Conservation (phyloP, 108 stramenopile species). For the Phaeodactylum tricornutum region DNA sequence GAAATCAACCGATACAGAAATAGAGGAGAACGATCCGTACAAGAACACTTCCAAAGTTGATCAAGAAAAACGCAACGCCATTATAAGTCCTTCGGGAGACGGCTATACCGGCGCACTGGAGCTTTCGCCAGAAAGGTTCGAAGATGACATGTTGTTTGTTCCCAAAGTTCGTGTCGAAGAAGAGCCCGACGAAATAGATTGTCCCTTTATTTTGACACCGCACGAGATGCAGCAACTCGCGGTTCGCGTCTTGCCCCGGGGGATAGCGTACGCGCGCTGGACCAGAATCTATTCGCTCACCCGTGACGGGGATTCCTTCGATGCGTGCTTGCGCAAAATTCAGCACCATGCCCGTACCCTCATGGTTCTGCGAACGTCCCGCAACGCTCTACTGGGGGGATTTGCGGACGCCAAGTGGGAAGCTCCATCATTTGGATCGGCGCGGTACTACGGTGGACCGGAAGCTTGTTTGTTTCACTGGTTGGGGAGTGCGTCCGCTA, state of each 20-base stretch:
- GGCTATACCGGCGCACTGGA: constrained; percentile 1
- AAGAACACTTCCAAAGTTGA: too few relatives aligned
- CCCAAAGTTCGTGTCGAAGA: constrained; percentile 10
- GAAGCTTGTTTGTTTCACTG: constrained; percentile 49
- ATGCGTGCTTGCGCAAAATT: constrained; percentile 51
- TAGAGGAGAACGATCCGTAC: too few relatives aligned
- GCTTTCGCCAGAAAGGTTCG: not conserved
- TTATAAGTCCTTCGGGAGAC: constrained; percentile 17
- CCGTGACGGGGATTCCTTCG: constrained; percentile 83
- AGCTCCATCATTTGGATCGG: constrained; percentile 5
- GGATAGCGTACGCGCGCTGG: constrained; percentile 67
- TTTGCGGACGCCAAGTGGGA: constrained; percentile 76
- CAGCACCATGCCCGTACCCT: constrained; percentile 43
- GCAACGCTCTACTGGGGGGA: constrained; percentile 62
- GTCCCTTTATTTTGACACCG: constrained; percentile 23
- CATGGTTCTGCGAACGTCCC: constrained; percentile 59
- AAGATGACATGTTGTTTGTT: constrained; percentile 9
- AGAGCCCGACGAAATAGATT: not conserved
- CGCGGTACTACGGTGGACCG: constrained; percentile 58
- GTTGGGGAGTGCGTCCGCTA: not conserved
- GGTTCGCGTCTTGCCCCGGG: constrained; percentile 41
- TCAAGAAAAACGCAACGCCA: too few relatives aligned
- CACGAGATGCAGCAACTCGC: constrained; percentile 41
- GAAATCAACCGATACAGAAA: too few relatives aligned
- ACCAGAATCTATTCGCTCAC: constrained; percentile 63